phyloP scores from a whole-genome alignment of 2,329 filamentous ascomycete genomes.

The Aspergillus cejpii region DNA sequence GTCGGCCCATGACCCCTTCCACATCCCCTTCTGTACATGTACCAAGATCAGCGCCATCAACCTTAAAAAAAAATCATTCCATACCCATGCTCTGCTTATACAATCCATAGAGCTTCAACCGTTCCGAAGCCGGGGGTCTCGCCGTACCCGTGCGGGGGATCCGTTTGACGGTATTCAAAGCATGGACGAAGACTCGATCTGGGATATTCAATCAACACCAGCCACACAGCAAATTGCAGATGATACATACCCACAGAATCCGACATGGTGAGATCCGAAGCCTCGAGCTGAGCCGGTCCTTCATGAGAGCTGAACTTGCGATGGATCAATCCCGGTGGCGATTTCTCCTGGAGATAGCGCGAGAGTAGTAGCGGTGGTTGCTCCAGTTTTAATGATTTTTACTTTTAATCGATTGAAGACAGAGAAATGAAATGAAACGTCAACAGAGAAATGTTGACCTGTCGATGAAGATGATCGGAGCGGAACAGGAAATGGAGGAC shows the following conservation, averaged over 20 bases:
- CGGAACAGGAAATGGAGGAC: neutral
- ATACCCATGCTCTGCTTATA: slow-evolving; percentile 95
- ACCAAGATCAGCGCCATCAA: neutral
- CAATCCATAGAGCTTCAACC: slow-evolving; percentile 88
- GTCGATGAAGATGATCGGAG: neutral
- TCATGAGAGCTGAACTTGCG: slow-evolving; percentile 27
- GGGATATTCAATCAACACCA: neutral
- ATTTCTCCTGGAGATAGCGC: slow-evolving; percentile 24
- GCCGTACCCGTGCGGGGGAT: slow-evolving; percentile 88
- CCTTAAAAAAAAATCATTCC: no score
- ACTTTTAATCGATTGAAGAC: no score
- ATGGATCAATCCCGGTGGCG: slow-evolving; percentile 21
- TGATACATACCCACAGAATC: slow-evolving; percentile 44
- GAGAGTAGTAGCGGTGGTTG: neutral
- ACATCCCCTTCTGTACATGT: slow-evolving; percentile 70
- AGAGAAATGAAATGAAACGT: no score
- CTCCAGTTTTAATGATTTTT: neutral
- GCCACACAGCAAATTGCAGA: neutral
- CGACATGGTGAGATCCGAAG: slow-evolving; percentile 35
- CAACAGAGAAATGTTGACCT: no score
- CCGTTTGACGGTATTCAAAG: slow-evolving; percentile 96
- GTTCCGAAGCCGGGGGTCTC: slow-evolving; percentile 75
- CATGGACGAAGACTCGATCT: slow-evolving; percentile 99
- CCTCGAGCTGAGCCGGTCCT: slow-evolving; percentile 18
- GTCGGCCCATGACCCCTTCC: slow-evolving; percentile 84